Conservation (phyloP, 2,329 filamentous ascomycete genomes). For the Alternaria ethzedia region DNA sequence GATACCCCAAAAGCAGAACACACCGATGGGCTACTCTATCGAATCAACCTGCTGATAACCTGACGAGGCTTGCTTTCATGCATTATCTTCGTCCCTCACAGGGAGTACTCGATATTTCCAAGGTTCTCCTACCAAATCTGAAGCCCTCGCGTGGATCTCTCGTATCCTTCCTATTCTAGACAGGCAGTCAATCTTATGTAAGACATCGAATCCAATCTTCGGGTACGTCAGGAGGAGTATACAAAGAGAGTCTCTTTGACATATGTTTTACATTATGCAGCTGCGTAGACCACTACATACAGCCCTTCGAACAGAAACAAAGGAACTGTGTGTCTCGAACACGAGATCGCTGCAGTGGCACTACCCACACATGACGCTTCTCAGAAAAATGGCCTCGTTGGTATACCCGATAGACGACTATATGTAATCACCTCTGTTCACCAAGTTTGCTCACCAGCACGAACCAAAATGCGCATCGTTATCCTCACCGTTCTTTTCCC, state of each 20-base stretch:
- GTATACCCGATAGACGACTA: not conserved
- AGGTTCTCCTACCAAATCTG: not conserved
- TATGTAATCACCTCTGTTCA: not conserved
- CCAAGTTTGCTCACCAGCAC: not conserved
- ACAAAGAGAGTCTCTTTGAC: not conserved
- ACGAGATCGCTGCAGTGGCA: not conserved
- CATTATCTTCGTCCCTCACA: not conserved
- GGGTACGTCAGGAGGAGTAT: not conserved
- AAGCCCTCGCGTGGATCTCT: not conserved
- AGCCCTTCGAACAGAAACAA: not conserved
- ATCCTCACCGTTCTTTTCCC: not conserved
- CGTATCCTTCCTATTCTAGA: not conserved
- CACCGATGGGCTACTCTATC: not conserved
- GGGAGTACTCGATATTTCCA: not conserved
- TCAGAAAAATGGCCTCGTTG: not conserved
- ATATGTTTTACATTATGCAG: not conserved
- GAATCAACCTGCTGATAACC: not conserved
- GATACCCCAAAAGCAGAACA: not conserved
- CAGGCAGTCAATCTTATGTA: not conserved
- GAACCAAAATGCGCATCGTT: not conserved
- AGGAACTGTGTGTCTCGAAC: not conserved
- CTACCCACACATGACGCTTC: not conserved
- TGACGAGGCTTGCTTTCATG: not conserved
- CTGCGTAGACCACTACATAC: not conserved
- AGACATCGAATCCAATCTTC: not conserved